These are phyloP conservation scores for Nicotiana tabacum DNA, from an alignment of 257 asterid species.

Conservation along the genomic window DNA sequence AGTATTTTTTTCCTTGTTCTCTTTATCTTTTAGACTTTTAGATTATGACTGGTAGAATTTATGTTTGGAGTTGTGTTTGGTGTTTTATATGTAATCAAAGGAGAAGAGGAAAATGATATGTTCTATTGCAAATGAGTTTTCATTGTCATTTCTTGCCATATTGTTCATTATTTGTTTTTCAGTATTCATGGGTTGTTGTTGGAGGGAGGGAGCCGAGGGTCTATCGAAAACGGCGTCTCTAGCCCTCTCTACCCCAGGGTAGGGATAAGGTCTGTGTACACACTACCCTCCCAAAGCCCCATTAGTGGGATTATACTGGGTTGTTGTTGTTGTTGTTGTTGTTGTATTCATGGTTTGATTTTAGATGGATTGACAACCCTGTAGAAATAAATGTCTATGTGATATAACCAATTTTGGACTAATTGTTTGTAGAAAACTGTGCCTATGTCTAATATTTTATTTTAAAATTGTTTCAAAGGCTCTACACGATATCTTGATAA, in stretches of 20 bases:
- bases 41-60: not conserved
- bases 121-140: not conserved
- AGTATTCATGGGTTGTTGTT: not conserved
- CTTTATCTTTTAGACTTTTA: not conserved
- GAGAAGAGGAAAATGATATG: not conserved
- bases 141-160: not conserved
- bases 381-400: not conserved
- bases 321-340: too few species aligned
- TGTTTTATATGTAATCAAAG: not conserved
- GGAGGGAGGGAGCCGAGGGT: too few species aligned
- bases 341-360: not conserved
- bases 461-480: not conserved
- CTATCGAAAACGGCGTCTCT: too few species aligned
- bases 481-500: not conserved
- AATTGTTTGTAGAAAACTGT: not conserved
- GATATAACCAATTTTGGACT: not conserved
- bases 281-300: too few species aligned
- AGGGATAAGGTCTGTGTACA: too few species aligned
- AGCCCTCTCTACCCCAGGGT: too few species aligned
- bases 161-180: not conserved
- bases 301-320: too few species aligned
- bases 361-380: not conserved
- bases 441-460: not conserved
- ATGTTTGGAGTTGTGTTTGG: not conserved
- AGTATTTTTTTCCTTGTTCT: not conserved